These are phyloP conservation scores for Berkeleyomyces basicola DNA, from an alignment of 2,329 filamentous ascomycete genomes.

Conservation along the genomic window DNA sequence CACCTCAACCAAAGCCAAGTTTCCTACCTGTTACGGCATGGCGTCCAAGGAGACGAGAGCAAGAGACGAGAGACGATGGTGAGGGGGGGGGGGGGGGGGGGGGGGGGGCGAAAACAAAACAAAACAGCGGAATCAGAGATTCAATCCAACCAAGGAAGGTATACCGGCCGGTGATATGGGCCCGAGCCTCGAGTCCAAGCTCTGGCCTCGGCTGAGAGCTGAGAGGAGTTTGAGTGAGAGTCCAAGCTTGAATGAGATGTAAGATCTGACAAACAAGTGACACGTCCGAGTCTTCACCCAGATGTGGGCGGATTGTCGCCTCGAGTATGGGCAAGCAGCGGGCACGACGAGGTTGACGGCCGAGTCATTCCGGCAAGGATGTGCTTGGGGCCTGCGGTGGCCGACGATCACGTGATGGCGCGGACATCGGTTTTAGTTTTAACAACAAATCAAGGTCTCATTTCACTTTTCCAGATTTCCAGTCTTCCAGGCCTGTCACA, in stretches of 20 bases:
- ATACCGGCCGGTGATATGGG: not conserved
- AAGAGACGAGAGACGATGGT: too few relatives aligned
- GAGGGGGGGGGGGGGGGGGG: too few relatives aligned
- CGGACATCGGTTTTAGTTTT: not conserved
- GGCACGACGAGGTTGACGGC: not conserved
- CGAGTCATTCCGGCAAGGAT: not conserved
- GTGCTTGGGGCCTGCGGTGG: not conserved
- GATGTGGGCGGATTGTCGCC: not conserved
- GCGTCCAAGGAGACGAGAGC: too few relatives aligned
- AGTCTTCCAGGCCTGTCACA: not conserved
- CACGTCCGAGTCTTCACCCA: not conserved
- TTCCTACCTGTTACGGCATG: not conserved
- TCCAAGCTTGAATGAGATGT: not conserved
- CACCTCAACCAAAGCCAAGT: not conserved
- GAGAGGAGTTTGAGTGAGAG: not conserved
- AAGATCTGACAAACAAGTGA: slow-evolving; percentile 1
- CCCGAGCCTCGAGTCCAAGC: not conserved
- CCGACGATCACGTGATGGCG: not conserved
- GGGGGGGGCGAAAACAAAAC: not conserved
- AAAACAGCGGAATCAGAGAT: not conserved
- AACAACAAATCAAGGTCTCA: not conserved
- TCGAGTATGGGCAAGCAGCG: not conserved
- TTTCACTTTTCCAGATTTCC: not conserved
- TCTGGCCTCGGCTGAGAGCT: not conserved
- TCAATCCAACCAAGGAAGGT: not conserved